Evolutionary conservation across 2,329 filamentous ascomycete species (phyloP), one percentile per base, ranked within the genome.

Genomic region (Fusarium sp.): DNA sequence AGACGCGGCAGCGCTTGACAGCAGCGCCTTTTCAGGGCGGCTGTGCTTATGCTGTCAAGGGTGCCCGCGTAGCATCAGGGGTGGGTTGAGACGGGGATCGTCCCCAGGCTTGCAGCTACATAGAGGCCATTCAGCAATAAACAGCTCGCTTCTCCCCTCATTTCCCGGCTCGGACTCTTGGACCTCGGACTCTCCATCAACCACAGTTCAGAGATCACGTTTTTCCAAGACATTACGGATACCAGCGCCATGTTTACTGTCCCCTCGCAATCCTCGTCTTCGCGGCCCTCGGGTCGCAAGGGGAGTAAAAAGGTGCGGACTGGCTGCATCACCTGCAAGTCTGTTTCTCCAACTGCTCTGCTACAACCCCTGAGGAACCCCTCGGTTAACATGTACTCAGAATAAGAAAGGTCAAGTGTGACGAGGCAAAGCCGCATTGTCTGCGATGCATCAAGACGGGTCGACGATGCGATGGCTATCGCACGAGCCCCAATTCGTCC

Each of bases 311-410:
- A 85, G 68, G 83, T 85, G 56, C 79, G 82, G 55, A 85, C 83
- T 7, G 86, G 86, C 13, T 88, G 86, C 75, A 79, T 86, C 60
- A 88, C 86, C 51, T 88, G 86, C 84, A 87, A 87, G 85, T 86
- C 72, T 68, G 85, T 84, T 37, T 58, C 40, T 43, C 23, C 41
- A 41, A n/a, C 44, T 40, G n/a, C 34, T n/a, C 10, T 16, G n/a
- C 13, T 48, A 18, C 18, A 23, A 23, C 9, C 7, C 9, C 15
- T 23, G 23, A 5, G 6, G 18, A 7, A 16, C 27, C 37, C 34
- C 2, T 27, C 9, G 16, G 51, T 39, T 55, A 61, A 63, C 48
- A 41, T 47, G 1, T 23, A 10, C 16, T 11, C 57, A 88, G 86
- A 76, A 82, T 86, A 34, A 84, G 87, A 53, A 85, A 86, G 60